phyloP scores from a whole-genome alignment of 1,284 basidiomycete species.

The Neotropicomus parvogracilis region DNA sequence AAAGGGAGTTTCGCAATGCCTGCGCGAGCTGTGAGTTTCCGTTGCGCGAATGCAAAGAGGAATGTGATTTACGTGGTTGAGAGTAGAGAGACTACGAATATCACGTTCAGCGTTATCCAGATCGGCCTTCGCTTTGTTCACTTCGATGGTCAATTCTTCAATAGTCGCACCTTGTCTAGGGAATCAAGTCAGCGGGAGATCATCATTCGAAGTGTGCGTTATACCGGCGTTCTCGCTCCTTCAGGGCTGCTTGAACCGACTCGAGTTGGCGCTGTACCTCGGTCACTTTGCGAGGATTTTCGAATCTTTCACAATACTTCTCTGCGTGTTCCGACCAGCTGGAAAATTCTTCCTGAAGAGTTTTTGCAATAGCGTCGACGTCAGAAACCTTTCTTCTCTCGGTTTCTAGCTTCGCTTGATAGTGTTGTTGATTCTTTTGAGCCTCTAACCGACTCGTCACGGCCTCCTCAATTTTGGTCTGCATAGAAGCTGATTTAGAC shows the following conservation, averaged over 20 bases:
- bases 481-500: background rate
- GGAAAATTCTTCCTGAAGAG: slow-evolving; percentile 59
- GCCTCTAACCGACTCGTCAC: slow-evolving; percentile 46
- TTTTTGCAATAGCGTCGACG: slow-evolving; percentile 44
- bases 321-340: slow-evolving; percentile 65
- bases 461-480: slow-evolving; percentile 45
- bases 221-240: slow-evolving; percentile 66
- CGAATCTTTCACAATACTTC: slow-evolving; percentile 58
- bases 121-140: slow-evolving; percentile 58
- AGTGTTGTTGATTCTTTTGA: slow-evolving; percentile 46
- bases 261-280: slow-evolving; percentile 61
- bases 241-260: slow-evolving; percentile 62
- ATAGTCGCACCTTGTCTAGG: slow-evolving; percentile 70
- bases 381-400: slow-evolving; percentile 42
- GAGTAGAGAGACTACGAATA: slow-evolving; percentile 53
- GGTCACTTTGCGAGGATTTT: slow-evolving; percentile 53
- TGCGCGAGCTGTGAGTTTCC: slow-evolving; percentile 28
- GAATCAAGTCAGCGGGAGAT: slow-evolving; percentile 6
- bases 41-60: background rate
- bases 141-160: slow-evolving; percentile 71
- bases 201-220: slow-evolving; percentile 17
- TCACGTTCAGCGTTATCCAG: slow-evolving; percentile 59
- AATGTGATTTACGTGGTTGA: slow-evolving; percentile 55
- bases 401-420: slow-evolving; percentile 44
- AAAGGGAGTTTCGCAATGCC: slow-evolving; percentile 63